Percentiles rank a stretch among this genome's conserved stretches.
phyloP scores from a whole-genome alignment of 495 filamentous ascomycete genomes.

The Aspergillus saccharolyticus region DNA sequence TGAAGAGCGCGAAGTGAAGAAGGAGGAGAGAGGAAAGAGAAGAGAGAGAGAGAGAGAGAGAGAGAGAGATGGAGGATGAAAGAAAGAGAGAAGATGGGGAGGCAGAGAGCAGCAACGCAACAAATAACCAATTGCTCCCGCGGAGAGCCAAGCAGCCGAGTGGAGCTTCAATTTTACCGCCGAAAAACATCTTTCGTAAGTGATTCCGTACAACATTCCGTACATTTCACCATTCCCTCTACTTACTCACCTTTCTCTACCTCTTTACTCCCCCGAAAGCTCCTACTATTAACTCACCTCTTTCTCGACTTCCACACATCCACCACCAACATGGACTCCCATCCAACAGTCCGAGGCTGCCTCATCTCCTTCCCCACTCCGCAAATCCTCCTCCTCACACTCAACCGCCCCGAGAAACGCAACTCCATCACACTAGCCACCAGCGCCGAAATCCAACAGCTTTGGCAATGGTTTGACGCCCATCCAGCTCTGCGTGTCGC shows the following conservation, averaged over 20 bases:
- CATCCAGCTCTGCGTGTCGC: constrained; percentile 48
- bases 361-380: constrained; percentile 38
- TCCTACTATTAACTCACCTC: not conserved
- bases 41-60: not conserved
- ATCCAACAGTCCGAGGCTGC: constrained; percentile 25
- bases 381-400: constrained; percentile 38
- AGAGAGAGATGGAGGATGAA: not conserved
- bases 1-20: no score
- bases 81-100: not conserved
- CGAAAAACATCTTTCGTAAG: no score
- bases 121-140: not conserved
- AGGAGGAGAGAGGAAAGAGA: not conserved
- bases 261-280: no score
- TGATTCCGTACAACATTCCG: no score
- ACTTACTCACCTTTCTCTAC: no score
- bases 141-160: no score
- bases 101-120: no score
- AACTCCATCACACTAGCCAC: constrained; percentile 43
- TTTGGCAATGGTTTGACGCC: constrained; percentile 50
- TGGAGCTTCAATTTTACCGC: no score
- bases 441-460: constrained; percentile 42
- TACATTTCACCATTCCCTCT: no score
- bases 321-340: not conserved
- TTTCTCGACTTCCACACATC: not conserved
- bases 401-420: constrained; percentile 43